Percentiles rank a stretch among this genome's conserved stretches.
Conservation (phyloP, 306 rosid species). For the Rosa chinensis region DNA sequence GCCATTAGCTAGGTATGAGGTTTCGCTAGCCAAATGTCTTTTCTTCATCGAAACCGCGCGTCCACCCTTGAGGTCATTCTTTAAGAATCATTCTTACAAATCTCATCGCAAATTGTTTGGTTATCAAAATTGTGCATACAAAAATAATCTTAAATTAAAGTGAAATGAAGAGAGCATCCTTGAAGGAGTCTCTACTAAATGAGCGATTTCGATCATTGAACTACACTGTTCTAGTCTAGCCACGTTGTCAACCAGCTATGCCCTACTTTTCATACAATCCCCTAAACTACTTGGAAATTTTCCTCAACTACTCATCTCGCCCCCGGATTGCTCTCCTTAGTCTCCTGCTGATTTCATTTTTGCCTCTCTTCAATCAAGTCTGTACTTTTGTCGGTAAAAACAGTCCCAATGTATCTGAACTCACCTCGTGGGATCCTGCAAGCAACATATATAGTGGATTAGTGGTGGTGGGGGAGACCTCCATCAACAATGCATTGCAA, state of each 20-base stretch:
- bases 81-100: not conserved
- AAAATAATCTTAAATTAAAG: not conserved
- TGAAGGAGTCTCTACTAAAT: too few species aligned
- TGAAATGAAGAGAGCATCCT: not conserved
- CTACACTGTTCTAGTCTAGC: slow-evolving; percentile 1
- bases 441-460: not conserved
- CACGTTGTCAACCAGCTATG: not conserved
- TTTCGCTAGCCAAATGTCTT: not conserved
- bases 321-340: not conserved
- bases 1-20: not conserved
- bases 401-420: not conserved
- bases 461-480: not conserved
- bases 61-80: not conserved
- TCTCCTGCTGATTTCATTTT: not conserved
- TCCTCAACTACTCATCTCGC: not conserved
- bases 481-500: not conserved
- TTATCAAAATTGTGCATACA: too few species aligned
- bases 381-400: not conserved
- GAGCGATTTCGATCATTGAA: not conserved
- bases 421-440: slow-evolving; percentile 13
- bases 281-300: not conserved
- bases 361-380: not conserved
- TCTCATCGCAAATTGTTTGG: too few species aligned
- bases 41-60: not conserved
- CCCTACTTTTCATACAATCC: not conserved